Conservation (phyloP, 257 asterid species). For the Primulina huaijiensis region DNA sequence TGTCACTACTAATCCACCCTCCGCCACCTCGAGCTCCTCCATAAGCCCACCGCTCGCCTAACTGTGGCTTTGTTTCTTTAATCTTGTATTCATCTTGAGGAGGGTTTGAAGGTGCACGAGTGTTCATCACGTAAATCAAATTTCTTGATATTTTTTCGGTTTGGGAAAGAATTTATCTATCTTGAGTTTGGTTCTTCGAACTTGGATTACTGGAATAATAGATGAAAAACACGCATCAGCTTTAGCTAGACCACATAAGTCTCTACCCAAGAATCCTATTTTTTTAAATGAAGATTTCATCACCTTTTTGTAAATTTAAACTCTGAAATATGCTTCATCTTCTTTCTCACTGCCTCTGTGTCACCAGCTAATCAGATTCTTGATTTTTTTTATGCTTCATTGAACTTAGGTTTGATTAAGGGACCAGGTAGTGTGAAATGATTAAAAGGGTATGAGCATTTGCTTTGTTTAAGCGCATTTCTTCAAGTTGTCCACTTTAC, state of each 20-base stretch:
- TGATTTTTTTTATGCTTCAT: not conserved
- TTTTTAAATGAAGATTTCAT: not conserved
- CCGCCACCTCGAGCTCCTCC: slow-evolving; percentile 66
- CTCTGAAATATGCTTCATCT: not conserved
- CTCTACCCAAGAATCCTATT: not conserved
- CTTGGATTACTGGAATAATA: not conserved
- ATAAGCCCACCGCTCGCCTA: slow-evolving; percentile 76
- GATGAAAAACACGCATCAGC: not conserved
- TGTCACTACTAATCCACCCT: slow-evolving; percentile 54
- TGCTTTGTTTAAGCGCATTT: slow-evolving; percentile 26
- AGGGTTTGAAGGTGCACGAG: slow-evolving; percentile 28
- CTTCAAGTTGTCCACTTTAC: slow-evolving; percentile 23
- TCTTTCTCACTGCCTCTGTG: not conserved
- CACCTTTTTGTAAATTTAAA: not conserved
- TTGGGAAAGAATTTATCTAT: not conserved
- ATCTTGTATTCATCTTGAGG: slow-evolving; percentile 53
- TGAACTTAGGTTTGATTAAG: not conserved
- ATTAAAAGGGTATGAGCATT: slow-evolving; percentile 19
- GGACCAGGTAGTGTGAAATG: slow-evolving; percentile 10
- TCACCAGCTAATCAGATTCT: not conserved
- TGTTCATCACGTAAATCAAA: slow-evolving; percentile 27
- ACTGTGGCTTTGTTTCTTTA: slow-evolving; percentile 67
- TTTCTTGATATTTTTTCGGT: not conserved
- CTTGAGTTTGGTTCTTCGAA: not conserved
- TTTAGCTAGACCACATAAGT: not conserved